phyloP scores from a whole-genome alignment of 2,329 filamentous ascomycete species.

The Coniochaeta sp. region DNA sequence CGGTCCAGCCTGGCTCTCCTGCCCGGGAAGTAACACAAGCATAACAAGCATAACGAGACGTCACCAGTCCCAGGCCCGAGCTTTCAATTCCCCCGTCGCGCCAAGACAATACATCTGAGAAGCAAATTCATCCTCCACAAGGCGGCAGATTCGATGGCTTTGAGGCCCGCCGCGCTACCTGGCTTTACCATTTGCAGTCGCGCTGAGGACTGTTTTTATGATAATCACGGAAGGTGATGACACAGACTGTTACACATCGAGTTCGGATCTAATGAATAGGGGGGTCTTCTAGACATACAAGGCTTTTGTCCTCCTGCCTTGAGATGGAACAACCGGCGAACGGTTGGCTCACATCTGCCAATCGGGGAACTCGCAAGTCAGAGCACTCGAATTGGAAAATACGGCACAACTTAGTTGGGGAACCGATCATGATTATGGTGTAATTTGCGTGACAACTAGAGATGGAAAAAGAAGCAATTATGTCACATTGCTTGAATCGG shows the following conservation, averaged over 20 bases:
- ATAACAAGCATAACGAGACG: neutral
- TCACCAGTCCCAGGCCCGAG: neutral
- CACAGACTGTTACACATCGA: neutral
- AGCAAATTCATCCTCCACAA: neutral
- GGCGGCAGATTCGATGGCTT: neutral
- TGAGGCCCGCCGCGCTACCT: neutral
- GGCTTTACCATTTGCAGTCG: neutral
- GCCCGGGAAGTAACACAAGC: neutral
- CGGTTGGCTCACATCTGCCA: neutral
- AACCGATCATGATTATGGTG: too few relatives aligned
- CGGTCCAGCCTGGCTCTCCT: neutral
- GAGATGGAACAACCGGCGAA: neutral
- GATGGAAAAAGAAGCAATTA: neutral
- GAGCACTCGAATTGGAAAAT: neutral
- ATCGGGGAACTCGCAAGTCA: neutral
- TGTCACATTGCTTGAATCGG: neutral
- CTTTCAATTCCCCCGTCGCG: neutral
- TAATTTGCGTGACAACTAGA: neutral
- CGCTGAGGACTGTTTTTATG: neutral
- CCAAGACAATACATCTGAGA: neutral
- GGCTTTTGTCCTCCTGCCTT: neutral
- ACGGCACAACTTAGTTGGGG: neutral
- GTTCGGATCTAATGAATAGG: neutral
- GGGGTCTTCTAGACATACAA: neutral
- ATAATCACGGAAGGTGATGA: neutral